Evolutionary conservation across 768 basidiomycete species (phyloP).

Genomic region (Nidularia pulvinata): DNA sequence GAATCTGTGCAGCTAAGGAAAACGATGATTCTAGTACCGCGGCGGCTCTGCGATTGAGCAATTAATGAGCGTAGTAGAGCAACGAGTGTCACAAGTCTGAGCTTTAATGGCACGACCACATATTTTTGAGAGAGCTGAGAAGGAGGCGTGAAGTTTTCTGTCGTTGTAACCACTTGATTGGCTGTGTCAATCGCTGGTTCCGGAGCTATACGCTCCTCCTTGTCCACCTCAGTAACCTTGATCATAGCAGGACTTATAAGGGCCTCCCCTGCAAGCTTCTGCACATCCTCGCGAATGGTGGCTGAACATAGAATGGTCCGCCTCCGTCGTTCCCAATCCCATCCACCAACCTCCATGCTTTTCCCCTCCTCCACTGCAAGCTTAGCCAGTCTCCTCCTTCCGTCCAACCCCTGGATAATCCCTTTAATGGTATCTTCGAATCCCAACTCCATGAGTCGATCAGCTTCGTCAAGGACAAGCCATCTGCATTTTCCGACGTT

Average conservation of each 20-base stretch:
- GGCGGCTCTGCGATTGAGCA: slow-evolving; percentile 49
- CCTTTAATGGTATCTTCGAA: slow-evolving; percentile 96
- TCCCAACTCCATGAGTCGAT: slow-evolving; percentile 96
- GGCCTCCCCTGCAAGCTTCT: slow-evolving; percentile 86
- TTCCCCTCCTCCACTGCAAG: slow-evolving; percentile 68
- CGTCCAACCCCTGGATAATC: slow-evolving; percentile 86
- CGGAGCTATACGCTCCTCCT: slow-evolving; percentile 15
- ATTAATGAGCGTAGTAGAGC: slow-evolving; percentile 85
- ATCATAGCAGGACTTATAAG: slow-evolving; percentile 82
- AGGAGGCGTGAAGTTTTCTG: slow-evolving; percentile 86
- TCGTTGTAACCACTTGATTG: slow-evolving; percentile 10
- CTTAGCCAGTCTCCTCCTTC: slow-evolving; percentile 70
- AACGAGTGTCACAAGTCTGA: slow-evolving; percentile 90
- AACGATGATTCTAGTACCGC: slow-evolving; percentile 81
- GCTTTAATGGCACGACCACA: slow-evolving; percentile 86
- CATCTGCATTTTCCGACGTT: slow-evolving; percentile 93
- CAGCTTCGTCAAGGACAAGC: slow-evolving; percentile 97
- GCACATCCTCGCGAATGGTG: slow-evolving; percentile 93
- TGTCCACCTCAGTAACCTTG: slow-evolving; percentile 64
- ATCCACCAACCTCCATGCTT: slow-evolving; percentile 74
- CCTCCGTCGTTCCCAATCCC: slow-evolving; percentile 80
- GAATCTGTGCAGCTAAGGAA: slow-evolving; percentile 98
- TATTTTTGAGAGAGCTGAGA: slow-evolving; percentile 93
- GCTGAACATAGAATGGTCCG: slow-evolving; percentile 95
- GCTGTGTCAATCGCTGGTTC: slow-evolving; percentile 10